These are phyloP conservation scores for Thermoascus crustaceus DNA, from an alignment of 2,329 filamentous ascomycete genomes.

Conservation along the genomic window DNA sequence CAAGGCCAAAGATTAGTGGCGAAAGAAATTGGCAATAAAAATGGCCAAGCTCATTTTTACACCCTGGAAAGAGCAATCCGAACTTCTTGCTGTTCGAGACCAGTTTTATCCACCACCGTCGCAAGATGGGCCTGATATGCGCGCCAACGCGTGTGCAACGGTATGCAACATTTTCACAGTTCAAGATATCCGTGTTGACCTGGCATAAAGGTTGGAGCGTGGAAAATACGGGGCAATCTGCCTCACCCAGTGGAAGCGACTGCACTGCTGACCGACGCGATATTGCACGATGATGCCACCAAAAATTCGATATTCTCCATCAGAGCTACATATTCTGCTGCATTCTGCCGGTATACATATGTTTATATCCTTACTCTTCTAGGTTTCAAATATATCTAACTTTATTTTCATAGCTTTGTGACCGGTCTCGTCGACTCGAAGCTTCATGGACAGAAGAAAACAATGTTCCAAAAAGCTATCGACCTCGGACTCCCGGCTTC, in stretches of 20 bases:
- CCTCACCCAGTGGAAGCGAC: constrained; percentile 41
- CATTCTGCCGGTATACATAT: constrained; percentile 35
- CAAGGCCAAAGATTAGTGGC: background rate
- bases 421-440: constrained; percentile 39
- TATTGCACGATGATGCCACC: constrained; percentile 34
- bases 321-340: constrained; percentile 37
- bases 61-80: constrained; percentile 32
- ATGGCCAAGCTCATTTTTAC: constrained; percentile 37
- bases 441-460: constrained; percentile 31
- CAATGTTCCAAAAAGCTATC: constrained; percentile 38
- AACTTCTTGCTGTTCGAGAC: constrained; percentile 29
- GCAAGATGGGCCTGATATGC: constrained; percentile 29
- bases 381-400: constrained; percentile 4
- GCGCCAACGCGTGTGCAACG: constrained; percentile 30
- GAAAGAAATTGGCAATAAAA: background rate
- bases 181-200: background rate
- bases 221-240: constrained; percentile 38
- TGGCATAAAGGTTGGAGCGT: constrained; percentile 30
- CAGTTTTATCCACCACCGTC: constrained; percentile 31
- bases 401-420: constrained; percentile 28
- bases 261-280: constrained; percentile 38
- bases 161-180: constrained; percentile 21
- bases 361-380: background rate
- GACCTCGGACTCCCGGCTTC: constrained; percentile 46
- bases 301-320: constrained; percentile 38